Base-by-base conservation (phyloP, 345 rosid genomes). In the Syzygium jambos region DNA sequence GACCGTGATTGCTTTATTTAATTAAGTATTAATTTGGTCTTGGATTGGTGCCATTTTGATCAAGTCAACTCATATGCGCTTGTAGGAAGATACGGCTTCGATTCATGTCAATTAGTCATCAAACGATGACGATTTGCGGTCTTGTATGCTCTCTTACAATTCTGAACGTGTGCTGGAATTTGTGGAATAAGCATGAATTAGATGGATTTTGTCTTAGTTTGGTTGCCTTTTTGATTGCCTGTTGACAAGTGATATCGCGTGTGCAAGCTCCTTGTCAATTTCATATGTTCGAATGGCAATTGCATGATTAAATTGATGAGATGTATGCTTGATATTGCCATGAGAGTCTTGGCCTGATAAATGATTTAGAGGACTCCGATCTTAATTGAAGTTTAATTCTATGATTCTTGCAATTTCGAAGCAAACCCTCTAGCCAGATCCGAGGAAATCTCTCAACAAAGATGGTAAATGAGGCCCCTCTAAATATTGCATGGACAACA, bases 81-180 rank as follows among this genome's bases (percentile, higher is more conserved):
- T 61, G 4, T 59, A 1, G 68, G 68, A 61, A 61, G 3, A 27
- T 59, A 25, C 5, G 16, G 65, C 65, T 59, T 27, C 30, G 11
- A 11, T 59, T 59, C 15, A 27, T 59, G 30, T 2, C 65, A 59
- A 11, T 59, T 59, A 25, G 3, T 59, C 65, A 59, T 59, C 30
- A 11, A 59, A 59, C 0, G 1, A 11, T 59, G 15, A 2, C 65
- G 0, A 2, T 59, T 25, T 11, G 29, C 14, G 0, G 1, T 25
- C 16, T 59, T 25, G 7, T 11, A 59, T 59, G 29, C 65, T 59
- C 30, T 25, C 7, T 59, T 2, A 25, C 15, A 25, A 25, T 59
- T 25, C 7, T 25, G 65, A 25, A 25, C 1, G 9, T 53, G 13
- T 57, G 29, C 29, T 59, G 15, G 30, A 59, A 59, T 4, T 56